Conservation (phyloP, 2,329 filamentous ascomycete genomes). For the Paramyrothecium roridum region DNA sequence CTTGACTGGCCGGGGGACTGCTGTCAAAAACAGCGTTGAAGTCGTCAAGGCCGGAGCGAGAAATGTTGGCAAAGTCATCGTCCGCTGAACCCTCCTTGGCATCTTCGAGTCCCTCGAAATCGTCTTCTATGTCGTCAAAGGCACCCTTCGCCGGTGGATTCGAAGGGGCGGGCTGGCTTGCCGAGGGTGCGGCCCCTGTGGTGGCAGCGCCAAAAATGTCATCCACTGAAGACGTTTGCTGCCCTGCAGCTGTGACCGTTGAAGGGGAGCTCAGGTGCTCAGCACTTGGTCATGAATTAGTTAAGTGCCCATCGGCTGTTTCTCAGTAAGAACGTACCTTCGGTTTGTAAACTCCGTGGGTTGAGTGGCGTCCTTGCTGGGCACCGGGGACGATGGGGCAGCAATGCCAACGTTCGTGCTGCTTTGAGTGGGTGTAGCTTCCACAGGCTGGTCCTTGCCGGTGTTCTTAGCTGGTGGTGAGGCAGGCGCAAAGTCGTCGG, state of each 20-base stretch:
- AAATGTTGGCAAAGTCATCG: slow-evolving; percentile 75
- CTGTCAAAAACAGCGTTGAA: slow-evolving; percentile 83
- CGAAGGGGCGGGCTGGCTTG: slow-evolving; percentile 25
- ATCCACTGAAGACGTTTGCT: slow-evolving; percentile 31
- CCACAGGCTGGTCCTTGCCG: slow-evolving; percentile 12
- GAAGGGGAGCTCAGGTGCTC: slow-evolving; percentile 28
- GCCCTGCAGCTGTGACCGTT: slow-evolving; percentile 15
- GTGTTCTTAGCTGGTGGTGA: slow-evolving; percentile 38
- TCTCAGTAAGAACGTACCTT: slow-evolving; percentile 16
- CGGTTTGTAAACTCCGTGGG: slow-evolving; percentile 14
- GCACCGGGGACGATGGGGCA: slow-evolving; percentile 13
- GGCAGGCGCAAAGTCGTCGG: slow-evolving; percentile 82
- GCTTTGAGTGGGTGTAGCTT: slow-evolving; percentile 4
- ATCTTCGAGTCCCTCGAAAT: slow-evolving; percentile 80
- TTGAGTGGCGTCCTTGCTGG: slow-evolving; percentile 17
- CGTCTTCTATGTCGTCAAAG: slow-evolving; percentile 75
- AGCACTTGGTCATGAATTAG: slow-evolving; percentile 11
- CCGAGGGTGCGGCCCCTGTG: slow-evolving; percentile 18
- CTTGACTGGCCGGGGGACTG: slow-evolving; percentile 51
- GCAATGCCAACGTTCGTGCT: slow-evolving; percentile 1
- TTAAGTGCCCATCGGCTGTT: slow-evolving; percentile 1
- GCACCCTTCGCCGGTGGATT: slow-evolving; percentile 42
- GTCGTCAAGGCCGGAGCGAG: slow-evolving; percentile 68
- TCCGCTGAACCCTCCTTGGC: slow-evolving; percentile 78
- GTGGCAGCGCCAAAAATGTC: slow-evolving; percentile 39